A percentile compares a stretch with the other conserved stretches of the same genome.
phyloP scores from a whole-genome alignment of 116 monocot species.

The Zostera marina region DNA sequence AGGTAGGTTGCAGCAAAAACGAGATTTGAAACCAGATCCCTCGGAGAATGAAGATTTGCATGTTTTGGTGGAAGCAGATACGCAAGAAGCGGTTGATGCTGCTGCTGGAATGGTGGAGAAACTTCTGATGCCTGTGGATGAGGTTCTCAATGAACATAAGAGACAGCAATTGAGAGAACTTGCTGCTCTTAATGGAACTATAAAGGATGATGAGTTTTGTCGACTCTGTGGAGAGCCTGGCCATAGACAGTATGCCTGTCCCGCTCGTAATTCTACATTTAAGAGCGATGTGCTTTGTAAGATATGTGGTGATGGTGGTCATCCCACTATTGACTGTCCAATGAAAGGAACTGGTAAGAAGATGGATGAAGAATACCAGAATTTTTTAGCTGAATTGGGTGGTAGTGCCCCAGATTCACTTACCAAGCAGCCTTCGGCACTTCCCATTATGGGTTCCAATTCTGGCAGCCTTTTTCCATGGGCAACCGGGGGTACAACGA shows the following conservation, averaged over 20 bases:
- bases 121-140: conserved; percentile 72
- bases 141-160: conserved; percentile 78
- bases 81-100: conserved; percentile 57
- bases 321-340: conserved; percentile 81
- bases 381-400: conserved; percentile 72
- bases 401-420: conserved; percentile 55
- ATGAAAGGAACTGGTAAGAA: conserved; percentile 83
- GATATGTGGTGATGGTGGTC: conserved; percentile 92
- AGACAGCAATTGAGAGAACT: conserved; percentile 84
- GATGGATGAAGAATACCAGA: conserved; percentile 91
- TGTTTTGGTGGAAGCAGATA: conserved; percentile 83
- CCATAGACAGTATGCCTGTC: conserved; percentile 73
- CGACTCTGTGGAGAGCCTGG: conserved; percentile 76
- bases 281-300: conserved; percentile 84
- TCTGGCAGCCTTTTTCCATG: conserved; percentile 35
- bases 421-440: conserved; percentile 22
- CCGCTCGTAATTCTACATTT: conserved; percentile 42
- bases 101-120: conserved; percentile 91
- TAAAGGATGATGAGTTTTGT: conserved; percentile 81
- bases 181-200: conserved; percentile 74
- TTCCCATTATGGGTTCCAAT: conserved; percentile 24
- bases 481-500: conserved; percentile 15
- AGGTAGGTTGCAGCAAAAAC: conserved; percentile 63
- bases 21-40: conserved; percentile 59
- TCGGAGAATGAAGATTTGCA: conserved; percentile 83